Percentiles rank a stretch among this genome's conserved stretches.
Conservation (phyloP, 495 filamentous ascomycete genomes). For the Amphirosellinia nigrospora region DNA sequence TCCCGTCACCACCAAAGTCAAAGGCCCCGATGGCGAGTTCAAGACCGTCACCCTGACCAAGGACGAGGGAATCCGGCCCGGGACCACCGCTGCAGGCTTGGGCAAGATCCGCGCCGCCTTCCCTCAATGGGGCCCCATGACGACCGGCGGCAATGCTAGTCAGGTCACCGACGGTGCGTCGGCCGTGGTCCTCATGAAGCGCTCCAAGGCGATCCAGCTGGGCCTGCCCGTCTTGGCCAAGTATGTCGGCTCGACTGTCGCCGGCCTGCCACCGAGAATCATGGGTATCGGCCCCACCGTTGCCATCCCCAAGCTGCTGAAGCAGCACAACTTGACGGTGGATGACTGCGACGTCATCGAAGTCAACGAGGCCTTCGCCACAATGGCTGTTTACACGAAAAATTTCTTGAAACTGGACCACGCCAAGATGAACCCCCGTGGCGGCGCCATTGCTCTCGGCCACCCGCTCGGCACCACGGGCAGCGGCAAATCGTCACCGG, state of each 20-base stretch:
- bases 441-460: conserved; percentile 78
- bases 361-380: conserved; percentile 97
- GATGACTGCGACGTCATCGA: conserved; percentile 89
- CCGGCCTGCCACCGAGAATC: conserved; percentile 86
- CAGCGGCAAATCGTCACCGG: conserved; percentile 79
- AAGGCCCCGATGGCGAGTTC: conserved; percentile 81
- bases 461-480: conserved; percentile 86
- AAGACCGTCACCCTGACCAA: conserved; percentile 77
- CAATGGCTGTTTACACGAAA: conserved; percentile 94
- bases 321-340: conserved; percentile 77
- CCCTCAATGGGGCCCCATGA: conserved; percentile 83
- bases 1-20: conserved; percentile 79
- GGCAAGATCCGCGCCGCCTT: conserved; percentile 91
- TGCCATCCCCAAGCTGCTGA: conserved; percentile 91
- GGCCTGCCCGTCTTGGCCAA: conserved; percentile 93
- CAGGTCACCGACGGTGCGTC: conserved; percentile 97
- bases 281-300: conserved; percentile 97
- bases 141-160: conserved; percentile 92
- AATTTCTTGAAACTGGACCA: conserved; percentile 77
- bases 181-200: conserved; percentile 90
- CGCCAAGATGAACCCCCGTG: conserved; percentile 87
- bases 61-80: conserved; percentile 89
- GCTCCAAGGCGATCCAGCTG: conserved; percentile 83
- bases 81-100: conserved; percentile 83
- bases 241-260: conserved; percentile 89